Evolutionary conservation across 2,329 filamentous ascomycete species (phyloP).

Genomic region (Phyllosticta citrichinensis): DNA sequence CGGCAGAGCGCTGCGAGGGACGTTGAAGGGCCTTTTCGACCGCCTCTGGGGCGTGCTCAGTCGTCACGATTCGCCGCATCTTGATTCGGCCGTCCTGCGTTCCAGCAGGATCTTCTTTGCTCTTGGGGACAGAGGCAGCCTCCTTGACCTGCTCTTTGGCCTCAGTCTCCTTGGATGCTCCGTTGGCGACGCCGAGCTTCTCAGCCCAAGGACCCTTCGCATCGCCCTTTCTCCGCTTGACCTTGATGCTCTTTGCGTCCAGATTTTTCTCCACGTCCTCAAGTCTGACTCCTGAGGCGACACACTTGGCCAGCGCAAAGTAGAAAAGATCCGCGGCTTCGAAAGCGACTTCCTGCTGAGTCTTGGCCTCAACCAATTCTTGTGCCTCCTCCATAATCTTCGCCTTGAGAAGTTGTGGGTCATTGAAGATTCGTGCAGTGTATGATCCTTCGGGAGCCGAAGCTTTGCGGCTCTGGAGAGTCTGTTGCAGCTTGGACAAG

Average conservation of each 20-base stretch:
- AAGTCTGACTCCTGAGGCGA: slow-evolving; percentile 72
- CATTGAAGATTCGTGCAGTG: slow-evolving; percentile 84
- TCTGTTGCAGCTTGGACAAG: slow-evolving; percentile 77
- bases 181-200: slow-evolving; percentile 45
- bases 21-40: slow-evolving; percentile 70
- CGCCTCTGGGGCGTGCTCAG: slow-evolving; percentile 51
- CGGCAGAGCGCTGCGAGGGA: slow-evolving; percentile 90
- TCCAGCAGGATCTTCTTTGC: slow-evolving; percentile 41
- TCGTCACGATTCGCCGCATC: slow-evolving; percentile 71
- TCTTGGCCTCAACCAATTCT: slow-evolving; percentile 80
- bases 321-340: slow-evolving; percentile 94
- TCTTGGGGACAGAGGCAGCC: slow-evolving; percentile 44
- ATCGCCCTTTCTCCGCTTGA: slow-evolving; percentile 85
- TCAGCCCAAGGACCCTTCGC: slow-evolving; percentile 89
- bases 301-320: slow-evolving; percentile 85
- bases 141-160: slow-evolving; percentile 37
- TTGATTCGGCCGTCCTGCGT: slow-evolving; percentile 50
- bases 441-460: slow-evolving; percentile 86
- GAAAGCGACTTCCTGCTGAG: slow-evolving; percentile 76
- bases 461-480: slow-evolving; percentile 67
- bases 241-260: slow-evolving; percentile 89
- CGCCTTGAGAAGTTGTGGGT: slow-evolving; percentile 76
- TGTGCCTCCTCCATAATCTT: slow-evolving; percentile 99
- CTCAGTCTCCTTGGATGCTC: slow-evolving; percentile 13
- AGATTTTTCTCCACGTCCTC: slow-evolving; percentile 87